Evolutionary conservation across 2,329 filamentous ascomycete genomes (phyloP).

Genomic region (Tolypocladium cylindrosporum): DNA sequence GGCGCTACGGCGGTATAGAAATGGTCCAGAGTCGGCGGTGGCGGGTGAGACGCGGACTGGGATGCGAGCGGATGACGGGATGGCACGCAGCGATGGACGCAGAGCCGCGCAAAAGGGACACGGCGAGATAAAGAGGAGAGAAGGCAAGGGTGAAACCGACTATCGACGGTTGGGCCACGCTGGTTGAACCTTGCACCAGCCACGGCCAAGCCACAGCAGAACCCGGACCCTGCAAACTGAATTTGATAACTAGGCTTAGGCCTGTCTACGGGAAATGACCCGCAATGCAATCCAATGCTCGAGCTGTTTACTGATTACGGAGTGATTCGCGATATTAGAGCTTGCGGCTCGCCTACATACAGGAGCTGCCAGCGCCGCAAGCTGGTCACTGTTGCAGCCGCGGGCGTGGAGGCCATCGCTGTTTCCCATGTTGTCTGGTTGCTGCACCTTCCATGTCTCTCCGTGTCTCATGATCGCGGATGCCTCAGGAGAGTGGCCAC

Average conservation of each 20-base stretch:
- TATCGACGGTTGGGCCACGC: not conserved
- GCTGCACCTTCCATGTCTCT: not conserved
- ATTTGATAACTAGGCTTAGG: too few relatives aligned
- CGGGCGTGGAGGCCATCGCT: not conserved
- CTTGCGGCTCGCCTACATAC: not conserved
- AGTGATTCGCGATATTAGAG: not conserved
- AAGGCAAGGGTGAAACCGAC: not conserved
- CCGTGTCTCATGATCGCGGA: not conserved
- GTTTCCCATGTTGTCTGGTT: not conserved
- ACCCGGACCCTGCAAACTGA: not conserved
- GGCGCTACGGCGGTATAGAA: slow-evolving; percentile 1
- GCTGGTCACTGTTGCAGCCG: not conserved
- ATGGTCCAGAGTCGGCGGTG: not conserved
- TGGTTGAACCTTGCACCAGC: not conserved
- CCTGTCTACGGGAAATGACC: not conserved
- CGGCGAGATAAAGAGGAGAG: not conserved
- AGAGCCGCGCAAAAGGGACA: not conserved
- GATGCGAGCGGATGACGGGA: not conserved
- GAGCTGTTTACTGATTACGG: too few relatives aligned
- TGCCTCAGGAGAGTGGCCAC: not conserved
- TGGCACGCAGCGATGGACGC: not conserved
- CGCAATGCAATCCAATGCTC: not conserved
- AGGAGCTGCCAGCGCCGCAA: not conserved
- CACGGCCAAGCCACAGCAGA: not conserved
- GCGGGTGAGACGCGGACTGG: not conserved